Evolutionary conservation across 176 grass and related monocot genomes (phyloP).

Genomic region (Pharus latifolius): DNA sequence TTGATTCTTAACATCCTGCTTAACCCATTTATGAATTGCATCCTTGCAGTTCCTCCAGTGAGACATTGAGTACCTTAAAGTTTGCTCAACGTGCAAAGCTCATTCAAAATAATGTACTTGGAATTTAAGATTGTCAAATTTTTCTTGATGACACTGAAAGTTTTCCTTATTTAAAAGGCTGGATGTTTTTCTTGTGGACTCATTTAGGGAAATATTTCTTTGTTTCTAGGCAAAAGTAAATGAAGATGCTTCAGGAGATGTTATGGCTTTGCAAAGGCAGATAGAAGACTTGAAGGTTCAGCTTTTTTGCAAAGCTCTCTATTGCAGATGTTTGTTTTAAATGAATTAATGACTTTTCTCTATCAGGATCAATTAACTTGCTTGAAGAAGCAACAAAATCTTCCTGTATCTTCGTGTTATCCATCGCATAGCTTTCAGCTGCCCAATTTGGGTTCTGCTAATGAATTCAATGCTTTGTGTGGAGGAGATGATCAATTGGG

Average conservation of each 20-base stretch:
- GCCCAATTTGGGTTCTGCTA: slow-evolving; percentile 36
- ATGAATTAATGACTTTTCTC: slow-evolving; percentile 2
- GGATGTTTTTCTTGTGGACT: not conserved
- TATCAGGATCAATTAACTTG: slow-evolving; percentile 54
- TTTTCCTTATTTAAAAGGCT: not conserved
- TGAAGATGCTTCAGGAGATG: slow-evolving; percentile 83
- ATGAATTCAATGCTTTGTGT: slow-evolving; percentile 25
- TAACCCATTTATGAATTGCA: slow-evolving; percentile 19
- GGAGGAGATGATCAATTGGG: slow-evolving; percentile 24
- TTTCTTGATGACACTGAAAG: slow-evolving; percentile 2
- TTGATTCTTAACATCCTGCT: slow-evolving; percentile 6
- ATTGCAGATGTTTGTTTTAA: not conserved
- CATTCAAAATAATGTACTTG: slow-evolving; percentile 93
- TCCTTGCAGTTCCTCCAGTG: slow-evolving; percentile 66
- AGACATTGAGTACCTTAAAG: slow-evolving; percentile 93
- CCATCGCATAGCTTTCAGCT: slow-evolving; percentile 28
- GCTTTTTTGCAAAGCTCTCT: not conserved
- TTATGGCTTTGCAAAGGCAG: slow-evolving; percentile 74
- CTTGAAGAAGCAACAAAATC: slow-evolving; percentile 48
- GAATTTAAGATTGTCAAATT: not conserved
- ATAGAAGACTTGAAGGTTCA: slow-evolving; percentile 79
- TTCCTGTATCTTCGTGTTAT: slow-evolving; percentile 19
- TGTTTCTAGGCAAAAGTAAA: slow-evolving; percentile 80
- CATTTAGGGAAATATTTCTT: not conserved
- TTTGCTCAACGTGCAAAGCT: slow-evolving; percentile 92